These are phyloP conservation scores for Candida fluviatilis DNA, from an alignment of 805 yeast species.

Conservation along the genomic window DNA sequence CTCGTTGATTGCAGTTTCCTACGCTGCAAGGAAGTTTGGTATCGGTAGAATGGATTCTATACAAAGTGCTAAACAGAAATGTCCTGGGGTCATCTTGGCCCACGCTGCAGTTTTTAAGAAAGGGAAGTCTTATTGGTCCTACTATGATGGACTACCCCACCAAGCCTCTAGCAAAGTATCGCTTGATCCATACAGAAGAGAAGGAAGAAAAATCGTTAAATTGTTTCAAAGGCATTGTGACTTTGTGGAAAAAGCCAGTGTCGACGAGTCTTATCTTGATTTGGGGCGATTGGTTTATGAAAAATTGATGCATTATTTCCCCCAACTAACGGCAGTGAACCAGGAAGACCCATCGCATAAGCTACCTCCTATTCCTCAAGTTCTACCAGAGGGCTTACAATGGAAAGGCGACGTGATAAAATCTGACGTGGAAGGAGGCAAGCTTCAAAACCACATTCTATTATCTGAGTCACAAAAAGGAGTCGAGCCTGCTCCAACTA, in stretches of 20 bases:
- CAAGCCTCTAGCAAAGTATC: slow-evolving; percentile 75
- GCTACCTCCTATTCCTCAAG: slow-evolving; percentile 45
- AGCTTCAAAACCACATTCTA: slow-evolving; percentile 2
- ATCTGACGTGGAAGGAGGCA: slow-evolving; percentile 12
- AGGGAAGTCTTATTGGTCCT: slow-evolving; percentile 83
- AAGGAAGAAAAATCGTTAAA: slow-evolving; percentile 71
- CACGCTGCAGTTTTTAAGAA: slow-evolving; percentile 93
- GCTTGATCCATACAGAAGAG: slow-evolving; percentile 86
- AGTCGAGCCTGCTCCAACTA: slow-evolving; percentile 1
- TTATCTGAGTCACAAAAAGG: slow-evolving; percentile 4
- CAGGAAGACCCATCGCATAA: slow-evolving; percentile 11
- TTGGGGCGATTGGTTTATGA: slow-evolving; percentile 61
- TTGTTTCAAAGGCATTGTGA: slow-evolving; percentile 61
- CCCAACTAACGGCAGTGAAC: slow-evolving; percentile 29
- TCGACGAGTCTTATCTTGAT: slow-evolving; percentile 89
- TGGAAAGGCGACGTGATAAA: slow-evolving; percentile 26
- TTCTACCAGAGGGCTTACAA: slow-evolving; percentile 26
- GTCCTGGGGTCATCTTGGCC: slow-evolving; percentile 72
- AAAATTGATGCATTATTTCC: slow-evolving; percentile 41
- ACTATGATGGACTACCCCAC: slow-evolving; percentile 54
- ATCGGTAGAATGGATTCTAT: slow-evolving; percentile 73
- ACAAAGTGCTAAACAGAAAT: slow-evolving; percentile 63
- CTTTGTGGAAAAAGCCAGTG: slow-evolving; percentile 87
- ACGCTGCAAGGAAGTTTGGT: slow-evolving; percentile 84
- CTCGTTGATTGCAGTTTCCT: slow-evolving; percentile 82